Percentiles rank a stretch among this genome's conserved stretches.
Conservation (phyloP, 2,329 filamentous ascomycete species). For the Coniochaeta ligniaria region DNA sequence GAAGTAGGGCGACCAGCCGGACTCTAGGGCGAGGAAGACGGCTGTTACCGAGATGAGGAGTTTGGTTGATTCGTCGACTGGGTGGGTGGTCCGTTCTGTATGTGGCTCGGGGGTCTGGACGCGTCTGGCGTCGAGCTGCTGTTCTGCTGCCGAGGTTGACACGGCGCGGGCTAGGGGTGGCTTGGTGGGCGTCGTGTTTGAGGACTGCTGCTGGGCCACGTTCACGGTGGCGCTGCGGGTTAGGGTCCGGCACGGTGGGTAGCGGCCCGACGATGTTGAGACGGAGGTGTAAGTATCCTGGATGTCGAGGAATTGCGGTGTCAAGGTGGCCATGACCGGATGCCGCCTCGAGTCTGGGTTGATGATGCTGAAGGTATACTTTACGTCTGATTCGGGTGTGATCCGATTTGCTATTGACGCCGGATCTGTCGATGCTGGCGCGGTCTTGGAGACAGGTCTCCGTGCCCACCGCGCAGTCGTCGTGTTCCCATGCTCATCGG, state of each 20-base stretch:
- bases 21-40: conserved; percentile 42
- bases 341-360: conserved; percentile 62
- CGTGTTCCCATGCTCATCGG: conserved; percentile 48
- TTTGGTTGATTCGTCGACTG: conserved; percentile 36
- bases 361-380: conserved; percentile 71
- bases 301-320: conserved; percentile 57
- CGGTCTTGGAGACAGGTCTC: conserved; percentile 20
- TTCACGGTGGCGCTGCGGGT: conserved; percentile 7
- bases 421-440: conserved; percentile 14
- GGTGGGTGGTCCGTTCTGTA: conserved; percentile 23
- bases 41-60: conserved; percentile 43
- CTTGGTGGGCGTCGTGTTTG: conserved; percentile 8
- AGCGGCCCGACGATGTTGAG: conserved; percentile 38
- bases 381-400: conserved; percentile 12
- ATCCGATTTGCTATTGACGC: conserved; percentile 10
- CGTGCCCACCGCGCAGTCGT: conserved; percentile 65
- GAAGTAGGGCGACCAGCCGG: conserved; percentile 26
- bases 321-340: conserved; percentile 66
- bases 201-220: neutral
- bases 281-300: conserved; percentile 59
- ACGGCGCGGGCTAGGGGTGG: neutral
- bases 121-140: conserved; percentile 15
- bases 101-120: conserved; percentile 5
- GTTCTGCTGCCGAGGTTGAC: conserved; percentile 8
- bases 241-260: conserved; percentile 35